Base-by-base conservation (phyloP, 2,329 filamentous ascomycete species). In the Colletotrichum orbiculare region DNA sequence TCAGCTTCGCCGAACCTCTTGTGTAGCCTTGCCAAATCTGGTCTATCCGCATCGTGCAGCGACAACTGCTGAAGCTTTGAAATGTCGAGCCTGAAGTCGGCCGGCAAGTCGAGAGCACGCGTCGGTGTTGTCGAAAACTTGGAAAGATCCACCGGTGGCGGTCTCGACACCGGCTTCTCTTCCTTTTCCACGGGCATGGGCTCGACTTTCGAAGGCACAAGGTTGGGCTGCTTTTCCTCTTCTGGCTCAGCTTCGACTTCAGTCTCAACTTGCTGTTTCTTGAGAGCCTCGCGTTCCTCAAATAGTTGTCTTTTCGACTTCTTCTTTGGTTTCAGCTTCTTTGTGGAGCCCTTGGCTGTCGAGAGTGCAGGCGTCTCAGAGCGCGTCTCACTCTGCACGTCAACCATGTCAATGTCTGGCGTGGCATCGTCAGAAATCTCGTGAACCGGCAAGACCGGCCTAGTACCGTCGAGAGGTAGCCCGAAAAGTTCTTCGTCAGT, bases 241-340 rank as follows among this genome's bases (percentile, higher is more conserved):
- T 71, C 66, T 35, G 70, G 64, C 13, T 13, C 17, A 33, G 11
- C 25, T 38, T 69, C 68, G 17, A 59, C 55, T 75, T 81, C 57
- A 73, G 81, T 70, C 78, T 69, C 79, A 66, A 85, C 82, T 63
- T 87, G 83, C 62, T 86, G 81, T 64, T 82, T 81, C 68, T 88
- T 88, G 59, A 87, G 77, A 10, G 85, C 85, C 71, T 90, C 86
- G 17, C 85, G 83, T 73, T 93, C 89, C 72, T 91, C 89, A 49
- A 91, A 85, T 3, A 92, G 75, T 72, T 94, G 89, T 75, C 92
- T 94, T 82, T 94, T 94, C 0, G 90, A 87, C 77, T 92, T 93
- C 81, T 87, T 93, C 81, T 92, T 92, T 4, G 84, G 69, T 73
- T 90, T 91, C 48, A 79, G 73, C 43, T 83, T 82, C 76, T 89